phyloP scores from a whole-genome alignment of 345 rosid genomes.

The Salix arbutifolia region DNA sequence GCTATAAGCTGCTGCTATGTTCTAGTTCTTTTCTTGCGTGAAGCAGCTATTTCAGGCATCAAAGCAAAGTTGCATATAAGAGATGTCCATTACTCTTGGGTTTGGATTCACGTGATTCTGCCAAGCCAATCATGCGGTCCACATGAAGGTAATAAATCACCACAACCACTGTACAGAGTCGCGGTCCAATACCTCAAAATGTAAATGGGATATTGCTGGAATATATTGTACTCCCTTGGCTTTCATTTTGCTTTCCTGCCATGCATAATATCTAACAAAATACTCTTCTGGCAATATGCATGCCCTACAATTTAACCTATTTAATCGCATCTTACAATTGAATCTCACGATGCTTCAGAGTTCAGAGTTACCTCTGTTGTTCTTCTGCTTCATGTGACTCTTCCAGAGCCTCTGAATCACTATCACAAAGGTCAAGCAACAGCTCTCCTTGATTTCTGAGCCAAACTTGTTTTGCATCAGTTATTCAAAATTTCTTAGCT shows the following conservation, averaged over 20 bases:
- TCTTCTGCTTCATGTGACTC: no score
- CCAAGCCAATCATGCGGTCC: background rate
- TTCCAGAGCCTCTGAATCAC: background rate
- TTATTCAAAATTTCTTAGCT: background rate
- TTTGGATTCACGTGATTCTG: slow-evolving; percentile 5
- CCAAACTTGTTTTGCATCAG: background rate
- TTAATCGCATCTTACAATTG: no score
- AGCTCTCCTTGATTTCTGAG: background rate
- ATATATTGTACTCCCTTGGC: no score
- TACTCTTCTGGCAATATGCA: no score
- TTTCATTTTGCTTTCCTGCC: no score
- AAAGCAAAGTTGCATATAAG: no score
- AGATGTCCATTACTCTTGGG: background rate
- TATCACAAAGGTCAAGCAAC: background rate
- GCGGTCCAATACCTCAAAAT: background rate
- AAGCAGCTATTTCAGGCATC: background rate
- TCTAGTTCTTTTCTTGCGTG: background rate
- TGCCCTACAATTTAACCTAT: no score
- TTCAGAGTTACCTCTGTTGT: no score
- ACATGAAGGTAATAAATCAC: slow-evolving; percentile 3
- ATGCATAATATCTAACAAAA: no score
- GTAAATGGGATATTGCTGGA: no score
- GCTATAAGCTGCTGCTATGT: background rate
- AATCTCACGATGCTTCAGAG: no score
- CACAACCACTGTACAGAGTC: background rate